Evolutionary conservation across 495 filamentous ascomycete species (phyloP).

Genomic region (Tetracladium marchalianum): DNA sequence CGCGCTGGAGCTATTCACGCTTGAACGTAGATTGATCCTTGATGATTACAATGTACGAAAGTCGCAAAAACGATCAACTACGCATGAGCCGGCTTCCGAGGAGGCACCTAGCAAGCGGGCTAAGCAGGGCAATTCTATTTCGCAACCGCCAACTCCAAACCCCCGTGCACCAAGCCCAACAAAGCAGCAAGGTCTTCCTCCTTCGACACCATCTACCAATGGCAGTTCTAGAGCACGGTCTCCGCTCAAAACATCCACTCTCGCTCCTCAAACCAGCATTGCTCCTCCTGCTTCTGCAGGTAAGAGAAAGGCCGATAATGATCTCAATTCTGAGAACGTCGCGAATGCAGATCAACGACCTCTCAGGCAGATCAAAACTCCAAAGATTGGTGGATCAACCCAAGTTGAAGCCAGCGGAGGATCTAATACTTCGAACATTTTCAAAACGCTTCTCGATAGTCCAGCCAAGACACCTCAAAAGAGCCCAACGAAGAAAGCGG

Average conservation of each 20-base stretch:
- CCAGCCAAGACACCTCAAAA: background rate
- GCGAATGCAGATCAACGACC: slow-evolving; percentile 2
- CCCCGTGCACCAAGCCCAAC: too few species aligned
- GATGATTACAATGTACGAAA: background rate
- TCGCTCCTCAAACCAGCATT: background rate
- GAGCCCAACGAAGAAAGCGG: slow-evolving; percentile 7
- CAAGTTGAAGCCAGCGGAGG: slow-evolving; percentile 3
- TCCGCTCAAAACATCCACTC: background rate
- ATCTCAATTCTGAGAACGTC: slow-evolving; percentile 14
- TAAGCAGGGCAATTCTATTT: too few species aligned
- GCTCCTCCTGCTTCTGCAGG: slow-evolving; percentile 1
- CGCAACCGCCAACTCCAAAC: too few species aligned
- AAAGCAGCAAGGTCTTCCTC: background rate
- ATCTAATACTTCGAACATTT: slow-evolving; percentile 30
- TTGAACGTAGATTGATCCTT: slow-evolving; percentile 11
- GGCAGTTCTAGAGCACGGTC: too few species aligned
- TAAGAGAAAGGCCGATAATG: slow-evolving; percentile 24
- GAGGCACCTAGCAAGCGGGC: too few species aligned
- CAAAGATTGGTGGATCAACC: slow-evolving; percentile 5
- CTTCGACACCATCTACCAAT: background rate
- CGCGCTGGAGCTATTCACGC: slow-evolving; percentile 8
- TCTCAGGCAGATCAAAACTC: slow-evolving; percentile 4
- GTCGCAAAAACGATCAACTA: background rate
- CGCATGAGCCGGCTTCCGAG: background rate
- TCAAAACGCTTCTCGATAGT: slow-evolving; percentile 24